phyloP scores from a whole-genome alignment of 495 filamentous ascomycete species.

The Penicillium riverlandense region DNA sequence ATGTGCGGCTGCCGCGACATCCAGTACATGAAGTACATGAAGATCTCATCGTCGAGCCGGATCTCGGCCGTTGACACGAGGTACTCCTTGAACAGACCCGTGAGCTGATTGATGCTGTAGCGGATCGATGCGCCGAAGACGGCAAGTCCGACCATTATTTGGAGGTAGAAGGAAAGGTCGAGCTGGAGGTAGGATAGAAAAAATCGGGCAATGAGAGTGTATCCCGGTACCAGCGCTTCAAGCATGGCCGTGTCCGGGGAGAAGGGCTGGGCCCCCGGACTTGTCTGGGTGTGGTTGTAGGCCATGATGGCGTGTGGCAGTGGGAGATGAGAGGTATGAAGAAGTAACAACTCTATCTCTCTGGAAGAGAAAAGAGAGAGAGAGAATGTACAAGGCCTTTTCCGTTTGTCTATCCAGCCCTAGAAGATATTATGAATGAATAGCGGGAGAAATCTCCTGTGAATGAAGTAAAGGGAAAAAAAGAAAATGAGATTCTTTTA shows the following conservation, averaged over 20 bases:
- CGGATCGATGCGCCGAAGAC: conserved; percentile 42
- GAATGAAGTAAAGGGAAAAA: too few species aligned
- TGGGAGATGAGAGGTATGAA: too few species aligned
- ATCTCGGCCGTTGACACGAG: conserved; percentile 54
- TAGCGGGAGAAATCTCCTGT: too few species aligned
- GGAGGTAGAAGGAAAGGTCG: conserved; percentile 66
- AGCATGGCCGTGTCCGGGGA: conserved; percentile 43
- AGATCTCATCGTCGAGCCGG: conserved; percentile 59
- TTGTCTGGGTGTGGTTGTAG: conserved; percentile 15
- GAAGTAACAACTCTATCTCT: neutral
- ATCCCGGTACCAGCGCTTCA: conserved; percentile 69
- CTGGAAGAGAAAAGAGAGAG: neutral
- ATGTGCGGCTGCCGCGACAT: conserved; percentile 54
- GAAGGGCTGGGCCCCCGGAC: conserved; percentile 4
- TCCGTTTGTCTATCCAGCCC: too few species aligned
- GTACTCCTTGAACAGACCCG: conserved; percentile 18
- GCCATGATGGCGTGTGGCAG: conserved; percentile 6
- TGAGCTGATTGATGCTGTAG: conserved; percentile 41
- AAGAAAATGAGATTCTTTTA: too few species aligned
- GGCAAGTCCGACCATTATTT: conserved; percentile 46
- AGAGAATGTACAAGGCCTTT: too few species aligned
- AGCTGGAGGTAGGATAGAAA: conserved; percentile 55
- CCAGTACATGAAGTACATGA: conserved; percentile 66
- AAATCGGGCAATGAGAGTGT: conserved; percentile 54
- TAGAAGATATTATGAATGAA: too few species aligned